Conservation (phyloP, 108 stramenopile species). For the Fistulifera solaris region DNA sequence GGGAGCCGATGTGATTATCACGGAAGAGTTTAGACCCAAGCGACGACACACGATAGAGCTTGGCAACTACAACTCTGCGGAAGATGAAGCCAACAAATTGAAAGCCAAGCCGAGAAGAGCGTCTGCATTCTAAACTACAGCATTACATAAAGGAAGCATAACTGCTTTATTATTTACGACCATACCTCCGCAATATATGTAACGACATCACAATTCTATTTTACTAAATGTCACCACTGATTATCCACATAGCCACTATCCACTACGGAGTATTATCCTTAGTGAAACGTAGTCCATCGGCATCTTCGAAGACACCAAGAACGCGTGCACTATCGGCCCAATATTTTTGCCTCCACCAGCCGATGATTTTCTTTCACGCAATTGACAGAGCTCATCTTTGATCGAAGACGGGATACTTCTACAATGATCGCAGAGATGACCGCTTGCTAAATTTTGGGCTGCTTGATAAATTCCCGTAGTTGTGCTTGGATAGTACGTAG, state of each 20-base stretch:
- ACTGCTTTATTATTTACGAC: too few relatives aligned
- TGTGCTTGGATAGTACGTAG: constrained; percentile 5
- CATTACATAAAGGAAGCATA: too few relatives aligned
- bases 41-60: constrained; percentile 3
- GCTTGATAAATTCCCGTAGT: constrained; percentile 25
- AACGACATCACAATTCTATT: too few relatives aligned
- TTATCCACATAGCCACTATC: too few relatives aligned
- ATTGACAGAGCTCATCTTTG: constrained; percentile 16
- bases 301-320: constrained; percentile 25
- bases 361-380: constrained; percentile 34
- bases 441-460: constrained; percentile 29
- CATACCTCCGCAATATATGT: too few relatives aligned
- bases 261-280: too few relatives aligned
- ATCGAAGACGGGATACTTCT: constrained; percentile 23
- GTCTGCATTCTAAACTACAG: too few relatives aligned
- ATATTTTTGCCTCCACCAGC: constrained; percentile 71
- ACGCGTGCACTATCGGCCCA: constrained; percentile 50
- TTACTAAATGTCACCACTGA: too few relatives aligned
- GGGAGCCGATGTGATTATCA: constrained; percentile 8
- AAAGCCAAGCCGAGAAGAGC: too few relatives aligned
- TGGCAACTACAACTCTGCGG: not conserved
- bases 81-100: not conserved
- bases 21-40: constrained; percentile 4
- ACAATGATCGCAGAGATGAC: constrained; percentile 26
- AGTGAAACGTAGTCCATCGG: constrained; percentile 7